A percentile compares a stretch with the other conserved stretches of the same genome.
These are phyloP conservation scores for Copromyces sp. DNA, from an alignment of 495 filamentous ascomycete species.

Conservation along the genomic window DNA sequence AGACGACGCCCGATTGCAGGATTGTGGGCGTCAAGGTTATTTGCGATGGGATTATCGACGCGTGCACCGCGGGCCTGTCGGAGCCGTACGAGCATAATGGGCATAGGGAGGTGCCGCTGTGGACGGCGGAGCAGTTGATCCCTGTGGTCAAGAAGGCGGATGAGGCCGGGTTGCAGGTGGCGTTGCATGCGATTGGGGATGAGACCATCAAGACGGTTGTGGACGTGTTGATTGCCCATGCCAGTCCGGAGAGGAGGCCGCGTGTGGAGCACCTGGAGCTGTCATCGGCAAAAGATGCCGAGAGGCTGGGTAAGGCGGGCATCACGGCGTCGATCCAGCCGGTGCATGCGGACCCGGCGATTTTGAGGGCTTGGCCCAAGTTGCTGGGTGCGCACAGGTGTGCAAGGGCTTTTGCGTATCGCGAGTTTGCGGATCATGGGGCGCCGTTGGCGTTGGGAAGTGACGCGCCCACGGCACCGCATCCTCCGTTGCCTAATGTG, in stretches of 20 bases:
- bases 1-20: conserved; percentile 42
- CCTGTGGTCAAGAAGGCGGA: conserved; percentile 47
- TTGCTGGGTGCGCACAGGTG: conserved; percentile 44
- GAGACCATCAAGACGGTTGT: conserved; percentile 45
- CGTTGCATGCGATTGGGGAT: conserved; percentile 59
- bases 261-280: conserved; percentile 56
- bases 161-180: conserved; percentile 47
- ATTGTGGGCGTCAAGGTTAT: conserved; percentile 60
- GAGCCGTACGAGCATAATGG: conserved; percentile 49
- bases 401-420: conserved; percentile 50
- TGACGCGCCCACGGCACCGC: conserved; percentile 52
- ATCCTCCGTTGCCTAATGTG: conserved; percentile 44
- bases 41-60: conserved; percentile 57
- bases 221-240: conserved; percentile 40
- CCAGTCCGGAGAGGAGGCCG: conserved; percentile 37
- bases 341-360: conserved; percentile 53
- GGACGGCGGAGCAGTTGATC: conserved; percentile 40
- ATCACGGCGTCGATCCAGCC: conserved; percentile 58
- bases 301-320: conserved; percentile 40
- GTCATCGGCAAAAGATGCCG: conserved; percentile 41
- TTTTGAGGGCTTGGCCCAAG: conserved; percentile 48
- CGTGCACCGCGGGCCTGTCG: conserved; percentile 51
- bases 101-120: conserved; percentile 41
- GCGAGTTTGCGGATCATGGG: conserved; percentile 45
- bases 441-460: conserved; percentile 48